Conservation (phyloP, 345 rosid genomes). For the Raphanus raphanistrum region DNA sequence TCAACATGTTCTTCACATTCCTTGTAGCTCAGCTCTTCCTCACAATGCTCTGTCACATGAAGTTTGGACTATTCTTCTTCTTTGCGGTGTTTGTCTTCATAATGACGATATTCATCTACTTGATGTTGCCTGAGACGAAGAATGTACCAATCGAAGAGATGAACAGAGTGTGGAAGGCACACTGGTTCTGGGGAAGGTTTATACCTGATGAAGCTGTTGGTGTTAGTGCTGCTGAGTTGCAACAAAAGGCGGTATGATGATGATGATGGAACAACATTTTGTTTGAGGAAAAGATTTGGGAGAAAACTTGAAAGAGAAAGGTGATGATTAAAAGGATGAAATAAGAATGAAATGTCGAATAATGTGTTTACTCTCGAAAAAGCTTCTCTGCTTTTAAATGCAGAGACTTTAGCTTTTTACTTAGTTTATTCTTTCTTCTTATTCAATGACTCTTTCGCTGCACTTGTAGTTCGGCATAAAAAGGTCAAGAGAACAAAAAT, state of each 20-base stretch:
- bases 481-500: background rate
- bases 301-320: constrained; percentile 3
- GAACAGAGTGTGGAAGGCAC: constrained; percentile 42
- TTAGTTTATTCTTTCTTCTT: background rate
- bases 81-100: constrained; percentile 46
- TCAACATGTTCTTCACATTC: constrained; percentile 64
- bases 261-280: background rate
- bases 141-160: constrained; percentile 46
- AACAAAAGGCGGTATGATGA: constrained; percentile 32
- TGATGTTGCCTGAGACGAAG: constrained; percentile 48
- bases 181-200: constrained; percentile 44
- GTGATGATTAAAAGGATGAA: background rate
- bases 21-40: background rate
- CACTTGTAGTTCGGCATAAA: constrained; percentile 16
- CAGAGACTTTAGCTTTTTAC: background rate
- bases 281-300: background rate
- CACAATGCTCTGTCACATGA: background rate
- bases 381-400: constrained; percentile 12
- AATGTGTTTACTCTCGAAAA: background rate
- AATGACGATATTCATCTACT: constrained; percentile 49
- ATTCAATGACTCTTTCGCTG: constrained; percentile 8
- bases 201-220: constrained; percentile 42
- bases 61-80: constrained; percentile 17
- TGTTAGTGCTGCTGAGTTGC: constrained; percentile 35
- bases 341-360: background rate